phyloP scores from a whole-genome alignment of 495 filamentous ascomycete species.

The Aspergillus panamensis region DNA sequence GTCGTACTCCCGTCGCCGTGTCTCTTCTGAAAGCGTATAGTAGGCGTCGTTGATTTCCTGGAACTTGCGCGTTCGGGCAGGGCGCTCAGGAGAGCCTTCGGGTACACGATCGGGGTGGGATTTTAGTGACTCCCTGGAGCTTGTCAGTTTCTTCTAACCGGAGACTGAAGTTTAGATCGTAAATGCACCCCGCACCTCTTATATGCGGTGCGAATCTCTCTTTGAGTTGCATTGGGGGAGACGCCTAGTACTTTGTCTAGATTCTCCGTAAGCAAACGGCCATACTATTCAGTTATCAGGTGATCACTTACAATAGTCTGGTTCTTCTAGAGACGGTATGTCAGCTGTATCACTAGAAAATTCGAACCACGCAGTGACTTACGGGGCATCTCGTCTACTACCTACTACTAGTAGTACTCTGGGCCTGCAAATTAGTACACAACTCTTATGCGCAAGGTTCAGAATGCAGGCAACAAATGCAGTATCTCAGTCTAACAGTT shows the following conservation, averaged over 20 bases:
- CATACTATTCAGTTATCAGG: not conserved
- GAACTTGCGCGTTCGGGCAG: slow-evolving; percentile 82
- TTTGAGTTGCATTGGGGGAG: slow-evolving; percentile 65
- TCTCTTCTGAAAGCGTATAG: slow-evolving; percentile 82
- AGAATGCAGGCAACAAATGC: not conserved
- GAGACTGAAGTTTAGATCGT: not conserved
- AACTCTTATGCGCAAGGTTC: not conserved
- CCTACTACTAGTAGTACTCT: no score
- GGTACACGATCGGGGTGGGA: slow-evolving; percentile 92
- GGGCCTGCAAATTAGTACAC: not conserved
- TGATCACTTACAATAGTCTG: slow-evolving; percentile 32
- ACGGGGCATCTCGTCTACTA: slow-evolving; percentile 15
- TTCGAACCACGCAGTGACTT: slow-evolving; percentile 2
- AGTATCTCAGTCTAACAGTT: not conserved
- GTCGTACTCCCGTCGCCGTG: slow-evolving; percentile 86
- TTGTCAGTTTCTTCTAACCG: not conserved
- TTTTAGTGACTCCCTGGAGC: slow-evolving; percentile 77
- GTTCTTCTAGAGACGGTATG: slow-evolving; percentile 20
- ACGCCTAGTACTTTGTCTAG: slow-evolving; percentile 68
- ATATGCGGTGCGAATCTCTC: slow-evolving; percentile 92
- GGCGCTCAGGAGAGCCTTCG: slow-evolving; percentile 76
- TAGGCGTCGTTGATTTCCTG: slow-evolving; percentile 98
- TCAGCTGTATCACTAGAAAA: not conserved
- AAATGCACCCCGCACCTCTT: slow-evolving; percentile 59
- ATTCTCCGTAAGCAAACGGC: not conserved